Percentiles rank a stretch among this genome's conserved stretches.
phyloP scores from a whole-genome alignment of 495 filamentous ascomycete genomes.

The Aspergillus heteromorphus region DNA sequence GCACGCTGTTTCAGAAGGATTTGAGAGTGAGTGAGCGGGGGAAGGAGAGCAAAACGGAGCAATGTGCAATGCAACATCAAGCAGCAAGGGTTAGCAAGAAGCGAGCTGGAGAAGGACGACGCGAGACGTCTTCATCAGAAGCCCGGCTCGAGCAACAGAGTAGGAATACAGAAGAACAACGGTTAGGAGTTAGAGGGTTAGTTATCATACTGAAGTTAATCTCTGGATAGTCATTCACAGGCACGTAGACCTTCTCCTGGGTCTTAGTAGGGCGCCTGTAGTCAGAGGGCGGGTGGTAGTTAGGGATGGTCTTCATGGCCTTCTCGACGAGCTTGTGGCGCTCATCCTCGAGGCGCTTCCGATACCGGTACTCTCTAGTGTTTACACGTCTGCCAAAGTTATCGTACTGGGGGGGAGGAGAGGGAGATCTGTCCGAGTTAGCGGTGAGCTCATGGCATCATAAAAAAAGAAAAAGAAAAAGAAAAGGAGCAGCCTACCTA shows the following conservation, averaged over 20 bases:
- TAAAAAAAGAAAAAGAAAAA: not conserved
- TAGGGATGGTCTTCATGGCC: constrained; percentile 96
- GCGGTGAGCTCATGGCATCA: no score
- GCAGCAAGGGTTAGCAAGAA: constrained; percentile 55
- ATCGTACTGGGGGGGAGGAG: constrained; percentile 94
- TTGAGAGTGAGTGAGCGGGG: constrained; percentile 10
- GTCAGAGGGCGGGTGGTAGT: constrained; percentile 95
- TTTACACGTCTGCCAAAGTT: constrained; percentile 98
- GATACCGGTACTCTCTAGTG: constrained; percentile 94
- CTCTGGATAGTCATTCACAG: constrained; percentile 99
- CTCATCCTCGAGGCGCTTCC: constrained; percentile 95
- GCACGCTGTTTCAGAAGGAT: constrained; percentile 39
- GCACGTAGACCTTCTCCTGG: constrained; percentile 99
- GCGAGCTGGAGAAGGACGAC: constrained; percentile 42
- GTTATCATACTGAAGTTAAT: constrained; percentile 99
- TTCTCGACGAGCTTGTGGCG: constrained; percentile 96
- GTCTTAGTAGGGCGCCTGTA: constrained; percentile 98
- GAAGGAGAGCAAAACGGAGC: constrained; percentile 8
- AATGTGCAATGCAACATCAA: constrained; percentile 34
- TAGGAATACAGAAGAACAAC: constrained; percentile 43
- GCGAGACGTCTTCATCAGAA: constrained; percentile 33
- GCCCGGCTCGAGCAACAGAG: constrained; percentile 47
- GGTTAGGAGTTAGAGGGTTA: constrained; percentile 93
- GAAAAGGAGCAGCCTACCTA: constrained; percentile 47
- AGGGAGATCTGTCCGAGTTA: constrained; percentile 66